Base-by-base conservation (phyloP, 176 grass and related monocot species). In the Tuctoria greenei region DNA sequence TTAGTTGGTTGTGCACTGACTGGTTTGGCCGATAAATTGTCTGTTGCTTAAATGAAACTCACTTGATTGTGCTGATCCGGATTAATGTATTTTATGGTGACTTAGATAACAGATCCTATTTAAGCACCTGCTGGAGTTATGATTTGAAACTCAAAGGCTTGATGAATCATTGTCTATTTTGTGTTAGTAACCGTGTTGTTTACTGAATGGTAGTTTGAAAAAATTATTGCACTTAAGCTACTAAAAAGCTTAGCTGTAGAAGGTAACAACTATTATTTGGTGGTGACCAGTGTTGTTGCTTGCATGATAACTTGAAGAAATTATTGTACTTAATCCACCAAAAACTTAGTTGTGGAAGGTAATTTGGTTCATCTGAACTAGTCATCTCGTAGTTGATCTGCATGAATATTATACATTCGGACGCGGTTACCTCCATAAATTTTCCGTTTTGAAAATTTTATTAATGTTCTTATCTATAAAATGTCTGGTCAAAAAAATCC, bases 241-340 rank as follows among this genome's bases (percentile, higher is more conserved):
- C 36, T 15, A 15, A 71, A 64, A 31, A 15, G 7, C 13, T 41
- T 26, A 35, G 34, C 37, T 76, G 37, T 66, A 46, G 24, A 69
- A 54, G 10, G 54, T 49, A 39, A 16, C 18, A n/a, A 52, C 27
- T 50, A 23, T 47, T 66, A 28, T 39, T 16, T 47, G 38, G 38
- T 47, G 43, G 43, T 59, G 7, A 6, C 12, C 49, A 80, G 25
- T 75, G 44, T 63, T 75, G 28, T 86, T 61, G 61, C 52, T 69
- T 11, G 8, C 20, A 46, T 41, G 7, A 71, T 70, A 64, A 35
- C 75, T n/a, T 82, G 31, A n/a, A 64, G 39, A 76, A 72, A 11
- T 49, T 60, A 21, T 59, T 66, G 26, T 20, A 70, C 10, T 75
- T 55, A 44, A 69, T 37, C 56, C 26, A 61, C 26, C n/a, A 16